Percentiles rank a stretch among this genome's conserved stretches.
These are phyloP conservation scores for Lentinula detonsa DNA, from an alignment of 768 basidiomycete species.

Conservation along the genomic window DNA sequence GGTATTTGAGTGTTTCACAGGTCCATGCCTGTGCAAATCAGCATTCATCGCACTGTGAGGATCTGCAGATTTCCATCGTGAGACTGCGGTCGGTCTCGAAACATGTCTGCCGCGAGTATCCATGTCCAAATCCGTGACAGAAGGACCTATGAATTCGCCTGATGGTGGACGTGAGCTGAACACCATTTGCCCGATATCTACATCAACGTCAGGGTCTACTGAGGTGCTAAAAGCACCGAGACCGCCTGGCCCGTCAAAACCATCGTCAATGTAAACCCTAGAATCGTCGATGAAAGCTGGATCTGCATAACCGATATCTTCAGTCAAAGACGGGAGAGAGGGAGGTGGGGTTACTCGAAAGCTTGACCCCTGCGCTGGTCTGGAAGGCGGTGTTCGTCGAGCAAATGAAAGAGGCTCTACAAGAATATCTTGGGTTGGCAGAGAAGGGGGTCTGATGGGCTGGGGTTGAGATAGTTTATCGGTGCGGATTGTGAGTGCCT, in stretches of 20 bases:
- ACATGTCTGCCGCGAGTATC: slow-evolving; percentile 1
- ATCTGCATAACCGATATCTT: slow-evolving; percentile 4
- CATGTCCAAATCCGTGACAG: slow-evolving; percentile 3
- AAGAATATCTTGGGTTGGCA: neutral
- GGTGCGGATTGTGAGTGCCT: neutral
- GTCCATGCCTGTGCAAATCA: neutral
- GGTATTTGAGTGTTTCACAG: neutral
- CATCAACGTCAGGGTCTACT: neutral
- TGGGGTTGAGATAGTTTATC: neutral
- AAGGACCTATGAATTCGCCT: slow-evolving; percentile 1
- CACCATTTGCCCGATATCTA: slow-evolving; percentile 1
- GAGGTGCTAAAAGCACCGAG: slow-evolving; percentile 2
- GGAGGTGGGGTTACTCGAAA: neutral
- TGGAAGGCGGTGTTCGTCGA: neutral
- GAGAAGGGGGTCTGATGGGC: neutral
- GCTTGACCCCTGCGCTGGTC: neutral
- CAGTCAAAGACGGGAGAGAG: neutral
- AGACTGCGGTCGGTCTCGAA: neutral
- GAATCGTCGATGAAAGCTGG: neutral
- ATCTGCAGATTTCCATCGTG: slow-evolving; percentile 3
- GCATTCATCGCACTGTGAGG: neutral
- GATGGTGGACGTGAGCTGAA: slow-evolving; percentile 5
- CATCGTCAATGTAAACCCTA: slow-evolving; percentile 1
- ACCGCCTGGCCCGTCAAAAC: slow-evolving; percentile 3
- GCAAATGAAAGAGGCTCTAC: neutral